These are phyloP conservation scores for Cryptococcus sp. DNA, from an alignment of 1,284 basidiomycete genomes.

Conservation along the genomic window DNA sequence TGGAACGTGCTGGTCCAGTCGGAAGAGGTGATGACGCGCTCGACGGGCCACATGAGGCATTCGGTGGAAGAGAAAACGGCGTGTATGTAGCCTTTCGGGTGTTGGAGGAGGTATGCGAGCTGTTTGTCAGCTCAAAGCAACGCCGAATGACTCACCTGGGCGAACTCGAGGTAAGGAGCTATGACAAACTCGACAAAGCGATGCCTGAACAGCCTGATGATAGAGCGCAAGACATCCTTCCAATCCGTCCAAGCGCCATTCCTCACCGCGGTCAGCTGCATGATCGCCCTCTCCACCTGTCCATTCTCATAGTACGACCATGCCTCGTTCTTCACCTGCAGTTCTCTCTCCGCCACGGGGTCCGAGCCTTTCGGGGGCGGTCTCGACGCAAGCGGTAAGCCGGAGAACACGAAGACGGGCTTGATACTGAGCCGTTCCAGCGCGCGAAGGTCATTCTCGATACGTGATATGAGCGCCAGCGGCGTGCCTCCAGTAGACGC, in stretches of 20 bases:
- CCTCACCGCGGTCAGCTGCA: constrained; percentile 73
- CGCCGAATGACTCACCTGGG: constrained; percentile 67
- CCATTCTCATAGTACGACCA: constrained; percentile 89
- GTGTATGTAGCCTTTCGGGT: constrained; percentile 91
- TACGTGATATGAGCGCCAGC: constrained; percentile 76
- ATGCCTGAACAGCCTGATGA: constrained; percentile 90
- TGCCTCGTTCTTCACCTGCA: constrained; percentile 61
- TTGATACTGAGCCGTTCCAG: constrained; percentile 92
- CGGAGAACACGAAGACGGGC: constrained; percentile 96
- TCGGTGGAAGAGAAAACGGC: constrained; percentile 91
- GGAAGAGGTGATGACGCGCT: constrained; percentile 86
- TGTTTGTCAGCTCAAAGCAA: constrained; percentile 46
- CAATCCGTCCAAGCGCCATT: constrained; percentile 62
- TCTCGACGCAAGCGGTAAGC: constrained; percentile 62
- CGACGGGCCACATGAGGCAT: constrained; percentile 84
- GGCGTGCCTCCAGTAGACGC: constrained; percentile 93
- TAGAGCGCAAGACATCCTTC: constrained; percentile 89
- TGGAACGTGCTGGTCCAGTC: constrained; percentile 79
- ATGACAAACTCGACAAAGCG: constrained; percentile 94
- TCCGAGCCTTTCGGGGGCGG: constrained; percentile 68
- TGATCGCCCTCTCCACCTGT: constrained; percentile 80
- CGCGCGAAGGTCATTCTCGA: constrained; percentile 86
- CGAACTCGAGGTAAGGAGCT: constrained; percentile 91
- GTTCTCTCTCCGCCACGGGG: constrained; percentile 55
- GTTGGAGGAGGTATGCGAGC: constrained; percentile 91